These are phyloP conservation scores for Pholiota microspora DNA, from an alignment of 768 basidiomycete species.

Conservation along the genomic window DNA sequence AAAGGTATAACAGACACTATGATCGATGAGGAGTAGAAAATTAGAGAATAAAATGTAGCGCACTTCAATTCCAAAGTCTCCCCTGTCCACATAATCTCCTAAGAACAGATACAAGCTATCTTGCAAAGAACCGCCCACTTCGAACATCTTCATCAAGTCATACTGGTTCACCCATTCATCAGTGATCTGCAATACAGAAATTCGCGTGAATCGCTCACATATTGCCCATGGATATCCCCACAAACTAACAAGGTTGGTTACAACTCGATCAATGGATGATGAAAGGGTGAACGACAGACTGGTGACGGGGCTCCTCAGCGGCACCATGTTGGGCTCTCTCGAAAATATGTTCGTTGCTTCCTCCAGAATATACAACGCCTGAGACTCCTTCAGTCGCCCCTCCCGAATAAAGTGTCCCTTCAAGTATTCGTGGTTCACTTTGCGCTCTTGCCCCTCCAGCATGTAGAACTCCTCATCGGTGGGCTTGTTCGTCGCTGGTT, in stretches of 20 bases:
- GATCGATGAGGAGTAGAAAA: conserved; percentile 5
- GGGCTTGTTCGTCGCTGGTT: conserved; percentile 60
- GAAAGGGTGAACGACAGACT: conserved; percentile 47
- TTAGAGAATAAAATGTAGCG: conserved; percentile 5
- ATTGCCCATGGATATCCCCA: conserved; percentile 98
- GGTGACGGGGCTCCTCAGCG: conserved; percentile 85
- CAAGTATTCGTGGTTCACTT: conserved; percentile 78
- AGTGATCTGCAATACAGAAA: conserved; percentile 2
- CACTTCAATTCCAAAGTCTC: conserved; percentile 79
- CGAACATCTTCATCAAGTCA: conserved; percentile 97
- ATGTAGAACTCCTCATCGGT: conserved; percentile 73
- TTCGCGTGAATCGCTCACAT: conserved; percentile 45
- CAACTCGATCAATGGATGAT: conserved; percentile 8
- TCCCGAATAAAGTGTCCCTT: conserved; percentile 89
- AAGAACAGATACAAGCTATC: conserved; percentile 91
- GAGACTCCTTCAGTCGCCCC: conserved; percentile 77
- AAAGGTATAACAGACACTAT: conserved; percentile 89
- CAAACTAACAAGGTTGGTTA: conserved; percentile 57
- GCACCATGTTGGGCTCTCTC: conserved; percentile 80
- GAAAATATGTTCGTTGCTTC: conserved; percentile 64
- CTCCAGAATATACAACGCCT: conserved; percentile 81
- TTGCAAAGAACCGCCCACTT: conserved; percentile 82
- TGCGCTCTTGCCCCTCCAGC: conserved; percentile 47
- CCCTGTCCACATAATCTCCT: conserved; percentile 97
- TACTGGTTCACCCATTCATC: conserved; percentile 50